Evolutionary conservation across 2,329 filamentous ascomycete genomes (phyloP), one percentile per base, ranked within the genome.

Genomic region (Ascochyta lentis): DNA sequence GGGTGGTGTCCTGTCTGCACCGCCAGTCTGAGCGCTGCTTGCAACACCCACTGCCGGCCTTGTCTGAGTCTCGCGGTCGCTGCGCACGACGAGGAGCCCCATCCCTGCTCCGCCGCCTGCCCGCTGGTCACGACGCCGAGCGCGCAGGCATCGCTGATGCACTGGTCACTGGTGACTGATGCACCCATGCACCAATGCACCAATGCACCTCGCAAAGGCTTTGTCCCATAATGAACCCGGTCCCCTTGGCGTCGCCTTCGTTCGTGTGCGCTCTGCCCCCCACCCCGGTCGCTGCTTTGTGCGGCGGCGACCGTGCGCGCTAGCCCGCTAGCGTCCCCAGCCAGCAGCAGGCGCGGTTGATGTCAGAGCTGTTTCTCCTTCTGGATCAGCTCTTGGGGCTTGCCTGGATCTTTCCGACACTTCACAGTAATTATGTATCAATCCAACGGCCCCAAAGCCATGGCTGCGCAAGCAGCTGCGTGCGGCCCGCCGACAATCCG

Each of bases 361-460:
- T 69, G 69, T 74, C 71, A 74, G 71, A 73, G 64, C 60, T 64
- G 67, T 66, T 69, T 64, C 68, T 71, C 66, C 67, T 71, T 70
- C 67, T 73, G 71, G 70, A 73, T 74, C 73, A 74, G 71, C 71
- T 70, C 69, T 73, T 69, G 66, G 65, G 68, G 69, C 67, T 67
- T 71, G 69, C 65, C 72, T 74, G 72, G 73, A 72, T 72, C 70
- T 67, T 73, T 71, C 70, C 72, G 72, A 64, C 65, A 49, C 64
- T 69, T 69, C 66, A 70, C 67, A 67, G 63, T 70, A 74, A 75
- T 75, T 69, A 72, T 75, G 71, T 72, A 72, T 75, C 69, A 72
- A 66, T 70, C 68, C 72, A 73, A 71, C 69, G 65, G 69, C 69
- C 69, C 70, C 68, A 71, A 49, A 72, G 68, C 71, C 69, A 71